These are phyloP conservation scores for Noccaea caerulescens DNA, from an alignment of 345 rosid genomes.

Conservation along the genomic window DNA sequence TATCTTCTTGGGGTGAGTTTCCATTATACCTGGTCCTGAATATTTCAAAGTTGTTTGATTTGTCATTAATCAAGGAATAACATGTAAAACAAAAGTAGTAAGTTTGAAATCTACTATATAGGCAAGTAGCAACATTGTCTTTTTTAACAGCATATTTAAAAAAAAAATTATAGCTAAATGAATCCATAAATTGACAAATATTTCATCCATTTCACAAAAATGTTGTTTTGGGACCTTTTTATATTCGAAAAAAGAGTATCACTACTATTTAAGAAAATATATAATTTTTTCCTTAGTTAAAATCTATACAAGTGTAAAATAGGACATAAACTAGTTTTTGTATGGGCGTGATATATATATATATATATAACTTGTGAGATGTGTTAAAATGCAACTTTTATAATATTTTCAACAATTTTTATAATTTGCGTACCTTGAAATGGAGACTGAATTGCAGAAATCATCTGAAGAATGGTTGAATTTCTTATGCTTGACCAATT, in stretches of 20 bases:
- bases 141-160: too few relatives aligned
- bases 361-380: not conserved
- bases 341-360: not conserved
- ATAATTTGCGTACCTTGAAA: slow-evolving; percentile 55
- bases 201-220: too few relatives aligned
- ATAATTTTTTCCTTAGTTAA: too few relatives aligned
- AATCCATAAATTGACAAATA: too few relatives aligned
- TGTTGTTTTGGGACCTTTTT: too few relatives aligned
- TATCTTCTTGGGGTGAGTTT: slow-evolving; percentile 56
- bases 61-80: not conserved
- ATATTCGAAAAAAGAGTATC: too few relatives aligned
- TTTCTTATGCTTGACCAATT: slow-evolving; percentile 63
- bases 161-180: too few relatives aligned
- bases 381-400: not conserved
- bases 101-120: too few relatives aligned
- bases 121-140: too few relatives aligned
- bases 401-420: not conserved
- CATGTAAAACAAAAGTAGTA: not conserved
- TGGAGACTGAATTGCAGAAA: slow-evolving; percentile 66
- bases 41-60: slow-evolving; percentile 1
- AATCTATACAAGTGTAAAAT: too few relatives aligned
- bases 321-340: not conserved
- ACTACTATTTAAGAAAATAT: too few relatives aligned
- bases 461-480: slow-evolving; percentile 52
- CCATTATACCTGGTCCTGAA: slow-evolving; percentile 72